Conservation (phyloP, 1,139 yeast species). For the Debaryomyces nepalensis region DNA sequence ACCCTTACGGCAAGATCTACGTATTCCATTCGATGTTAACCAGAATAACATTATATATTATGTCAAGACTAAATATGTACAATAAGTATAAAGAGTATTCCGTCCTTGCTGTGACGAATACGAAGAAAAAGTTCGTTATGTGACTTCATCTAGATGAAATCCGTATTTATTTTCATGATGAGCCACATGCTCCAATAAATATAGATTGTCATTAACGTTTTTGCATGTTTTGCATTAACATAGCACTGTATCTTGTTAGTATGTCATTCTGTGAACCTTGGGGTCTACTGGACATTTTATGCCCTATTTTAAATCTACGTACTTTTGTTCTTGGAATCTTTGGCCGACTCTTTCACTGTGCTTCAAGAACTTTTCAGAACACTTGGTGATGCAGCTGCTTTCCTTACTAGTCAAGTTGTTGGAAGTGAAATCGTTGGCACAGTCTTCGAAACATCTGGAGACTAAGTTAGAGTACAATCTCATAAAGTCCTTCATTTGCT, state of each 20-base stretch:
- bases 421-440: conserved; percentile 97
- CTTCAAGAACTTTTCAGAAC: conserved; percentile 96
- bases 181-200: conserved; percentile 1
- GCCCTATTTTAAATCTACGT: conserved; percentile 21
- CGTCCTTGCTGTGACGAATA: conserved; percentile 1
- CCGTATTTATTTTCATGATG: conserved; percentile 6
- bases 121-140: conserved; percentile 10
- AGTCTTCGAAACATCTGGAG: conserved; percentile 94
- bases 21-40: not conserved
- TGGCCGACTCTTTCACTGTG: conserved; percentile 98
- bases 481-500: conserved; percentile 99
- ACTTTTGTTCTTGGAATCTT: conserved; percentile 97
- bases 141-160: conserved; percentile 8
- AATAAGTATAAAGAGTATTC: conserved; percentile 10
- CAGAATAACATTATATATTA: conserved; percentile 12
- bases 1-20: not conserved
- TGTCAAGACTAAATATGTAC: conserved; percentile 15
- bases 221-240: conserved; percentile 55
- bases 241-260: conserved; percentile 42
- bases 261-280: conserved; percentile 11
- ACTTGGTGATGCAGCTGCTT: conserved; percentile 81
- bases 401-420: conserved; percentile 85
- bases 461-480: conserved; percentile 91
- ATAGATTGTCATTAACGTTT: conserved; percentile 27
- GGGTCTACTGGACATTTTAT: not conserved